phyloP scores from a whole-genome alignment of 306 rosid genomes.

The Morella rubra region DNA sequence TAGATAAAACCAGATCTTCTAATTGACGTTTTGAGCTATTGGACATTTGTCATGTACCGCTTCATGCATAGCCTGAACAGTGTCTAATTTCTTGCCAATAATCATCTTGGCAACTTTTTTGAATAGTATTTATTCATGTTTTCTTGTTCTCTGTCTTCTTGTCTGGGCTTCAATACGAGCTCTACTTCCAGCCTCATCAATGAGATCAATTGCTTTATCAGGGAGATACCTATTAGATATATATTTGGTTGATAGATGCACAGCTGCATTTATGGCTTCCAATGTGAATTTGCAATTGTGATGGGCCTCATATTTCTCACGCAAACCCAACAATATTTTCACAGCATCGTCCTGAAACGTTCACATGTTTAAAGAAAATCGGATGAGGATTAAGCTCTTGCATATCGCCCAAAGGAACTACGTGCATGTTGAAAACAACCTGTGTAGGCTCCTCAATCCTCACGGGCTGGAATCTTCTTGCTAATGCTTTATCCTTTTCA shows the following conservation, averaged over 20 bases:
- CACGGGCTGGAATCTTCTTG: constrained; percentile 88
- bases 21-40: neutral
- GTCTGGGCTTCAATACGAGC: constrained; percentile 79
- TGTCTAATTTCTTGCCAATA: constrained; percentile 82
- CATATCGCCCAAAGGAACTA: constrained; percentile 16
- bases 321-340: constrained; percentile 64
- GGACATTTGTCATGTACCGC: constrained; percentile 51
- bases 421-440: constrained; percentile 46
- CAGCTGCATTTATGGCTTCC: constrained; percentile 75
- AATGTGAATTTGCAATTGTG: constrained; percentile 72
- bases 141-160: constrained; percentile 59
- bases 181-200: constrained; percentile 97
- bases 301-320: constrained; percentile 71
- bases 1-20: constrained; percentile 17
- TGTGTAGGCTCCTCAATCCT: constrained; percentile 82
- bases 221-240: constrained; percentile 89
- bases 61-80: constrained; percentile 73
- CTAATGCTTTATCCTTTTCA: constrained; percentile 87
- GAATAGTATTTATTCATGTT: constrained; percentile 57
- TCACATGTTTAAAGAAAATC: constrained; percentile 24
- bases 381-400: constrained; percentile 11
- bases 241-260: constrained; percentile 67
- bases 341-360: constrained; percentile 58
- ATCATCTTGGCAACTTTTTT: constrained; percentile 57
- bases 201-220: constrained; percentile 95